Percentiles rank a stretch among this genome's conserved stretches.
These are phyloP conservation scores for Fraxinus albicans DNA, from an alignment of 305 asterid species.

Conservation along the genomic window DNA sequence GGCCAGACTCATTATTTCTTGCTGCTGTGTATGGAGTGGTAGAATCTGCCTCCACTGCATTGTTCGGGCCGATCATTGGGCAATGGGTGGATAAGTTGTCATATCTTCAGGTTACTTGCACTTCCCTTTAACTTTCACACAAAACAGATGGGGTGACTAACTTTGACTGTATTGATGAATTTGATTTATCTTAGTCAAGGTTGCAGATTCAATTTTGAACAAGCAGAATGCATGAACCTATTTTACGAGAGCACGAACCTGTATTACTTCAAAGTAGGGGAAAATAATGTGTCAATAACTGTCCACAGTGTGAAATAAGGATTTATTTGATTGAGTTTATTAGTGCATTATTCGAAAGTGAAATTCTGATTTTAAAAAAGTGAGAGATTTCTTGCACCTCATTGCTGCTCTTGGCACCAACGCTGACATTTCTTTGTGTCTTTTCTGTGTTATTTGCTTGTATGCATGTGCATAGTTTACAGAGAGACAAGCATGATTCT, in stretches of 20 bases:
- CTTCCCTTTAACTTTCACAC: neutral
- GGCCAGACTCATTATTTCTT: constrained; percentile 83
- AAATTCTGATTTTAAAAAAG: neutral
- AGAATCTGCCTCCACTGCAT: constrained; percentile 69
- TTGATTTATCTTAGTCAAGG: neutral
- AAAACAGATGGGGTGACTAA: neutral
- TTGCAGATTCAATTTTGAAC: neutral
- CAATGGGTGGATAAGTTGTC: constrained; percentile 63
- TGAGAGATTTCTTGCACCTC: neutral
- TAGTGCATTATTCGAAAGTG: neutral
- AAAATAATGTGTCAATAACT: neutral
- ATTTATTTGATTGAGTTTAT: neutral
- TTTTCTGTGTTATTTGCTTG: neutral
- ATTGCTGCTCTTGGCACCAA: neutral
- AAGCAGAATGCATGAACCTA: neutral
- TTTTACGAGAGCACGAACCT: neutral
- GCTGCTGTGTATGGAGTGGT: constrained; percentile 84
- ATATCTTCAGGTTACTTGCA: constrained; percentile 52
- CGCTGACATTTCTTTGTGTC: neutral
- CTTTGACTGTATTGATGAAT: neutral
- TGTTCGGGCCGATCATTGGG: constrained; percentile 79
- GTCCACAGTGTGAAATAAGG: neutral
- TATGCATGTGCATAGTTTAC: neutral
- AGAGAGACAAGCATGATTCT: neutral
- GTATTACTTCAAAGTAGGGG: neutral